These are phyloP conservation scores for Fraxinus angustifolia DNA, from an alignment of 305 asterid species.

Conservation along the genomic window DNA sequence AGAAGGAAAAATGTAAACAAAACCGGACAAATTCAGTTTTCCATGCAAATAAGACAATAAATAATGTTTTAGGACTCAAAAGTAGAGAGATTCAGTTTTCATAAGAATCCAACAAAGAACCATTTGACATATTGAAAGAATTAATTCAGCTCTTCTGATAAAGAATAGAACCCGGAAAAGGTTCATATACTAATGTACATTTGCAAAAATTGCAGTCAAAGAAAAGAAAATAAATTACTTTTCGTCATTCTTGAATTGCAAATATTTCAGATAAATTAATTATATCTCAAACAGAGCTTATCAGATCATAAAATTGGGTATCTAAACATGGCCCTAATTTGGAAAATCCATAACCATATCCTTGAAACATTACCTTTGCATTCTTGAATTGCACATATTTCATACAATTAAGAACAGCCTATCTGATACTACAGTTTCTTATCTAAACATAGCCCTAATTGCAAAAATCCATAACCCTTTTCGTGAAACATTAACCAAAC, in stretches of 20 bases:
- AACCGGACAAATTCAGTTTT: neutral
- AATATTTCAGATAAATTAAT: neutral
- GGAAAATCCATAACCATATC: neutral
- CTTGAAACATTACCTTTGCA: neutral
- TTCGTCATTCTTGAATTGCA: neutral
- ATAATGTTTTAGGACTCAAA: neutral
- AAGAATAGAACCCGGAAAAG: neutral
- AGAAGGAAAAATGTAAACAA: neutral
- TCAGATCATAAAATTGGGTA: neutral
- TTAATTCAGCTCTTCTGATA: neutral
- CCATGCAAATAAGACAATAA: neutral
- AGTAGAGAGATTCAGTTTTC: neutral
- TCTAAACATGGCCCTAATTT: neutral
- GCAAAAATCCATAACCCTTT: constrained; percentile 6
- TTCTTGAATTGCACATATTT: constrained; percentile 10
- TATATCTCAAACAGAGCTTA: neutral
- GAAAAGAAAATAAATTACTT: neutral
- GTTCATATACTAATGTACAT: neutral
- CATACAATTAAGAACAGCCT: constrained; percentile 1
- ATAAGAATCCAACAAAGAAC: neutral
- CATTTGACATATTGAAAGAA: neutral
- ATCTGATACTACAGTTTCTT: neutral
- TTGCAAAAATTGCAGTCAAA: neutral
- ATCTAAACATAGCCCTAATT: neutral
- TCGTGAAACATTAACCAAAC: neutral